Conservation (phyloP, 176 grass and related monocot genomes). For the Triticum aestivum region DNA sequence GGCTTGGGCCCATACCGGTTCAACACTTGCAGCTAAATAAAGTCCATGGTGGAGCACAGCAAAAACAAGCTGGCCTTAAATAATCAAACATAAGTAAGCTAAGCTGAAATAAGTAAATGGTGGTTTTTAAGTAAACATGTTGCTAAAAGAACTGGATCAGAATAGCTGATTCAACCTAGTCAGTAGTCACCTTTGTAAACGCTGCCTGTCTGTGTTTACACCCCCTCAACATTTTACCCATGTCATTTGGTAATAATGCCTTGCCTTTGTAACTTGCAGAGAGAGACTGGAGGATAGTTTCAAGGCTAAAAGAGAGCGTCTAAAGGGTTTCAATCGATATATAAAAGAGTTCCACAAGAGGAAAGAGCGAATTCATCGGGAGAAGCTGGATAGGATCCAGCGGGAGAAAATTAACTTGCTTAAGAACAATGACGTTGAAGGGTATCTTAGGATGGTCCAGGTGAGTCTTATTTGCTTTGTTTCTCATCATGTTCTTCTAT, state of each 20-base stretch:
- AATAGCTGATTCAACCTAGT: background rate
- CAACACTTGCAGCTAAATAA: background rate
- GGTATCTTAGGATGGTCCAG: constrained; percentile 99
- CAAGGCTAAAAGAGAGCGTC: constrained; percentile 88
- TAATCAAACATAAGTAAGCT: background rate
- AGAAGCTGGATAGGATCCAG: constrained; percentile 97
- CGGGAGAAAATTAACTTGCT: constrained; percentile 97
- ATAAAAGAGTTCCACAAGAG: constrained; percentile 97
- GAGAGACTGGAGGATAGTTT: constrained; percentile 90
- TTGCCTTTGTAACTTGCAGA: constrained; percentile 45
- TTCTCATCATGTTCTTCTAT: constrained; percentile 21
- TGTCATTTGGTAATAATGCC: constrained; percentile 2
- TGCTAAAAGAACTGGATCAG: background rate
- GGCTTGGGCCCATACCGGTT: no score
- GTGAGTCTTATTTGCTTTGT: constrained; percentile 40
- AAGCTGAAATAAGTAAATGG: constrained; percentile 16
- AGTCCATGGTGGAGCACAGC: background rate
- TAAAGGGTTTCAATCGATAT: constrained; percentile 87
- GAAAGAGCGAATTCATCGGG: constrained; percentile 86
- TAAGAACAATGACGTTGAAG: constrained; percentile 99
- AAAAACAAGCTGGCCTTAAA: background rate
- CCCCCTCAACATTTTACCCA: constrained; percentile 1
- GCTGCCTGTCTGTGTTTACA: background rate
- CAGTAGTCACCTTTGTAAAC: background rate
- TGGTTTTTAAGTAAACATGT: constrained; percentile 5